A percentile compares a stretch with the other conserved stretches of the same genome.
Evolutionary conservation across 176 grass and related monocot species (phyloP).

Genomic region (Tillandsia fasciculata): DNA sequence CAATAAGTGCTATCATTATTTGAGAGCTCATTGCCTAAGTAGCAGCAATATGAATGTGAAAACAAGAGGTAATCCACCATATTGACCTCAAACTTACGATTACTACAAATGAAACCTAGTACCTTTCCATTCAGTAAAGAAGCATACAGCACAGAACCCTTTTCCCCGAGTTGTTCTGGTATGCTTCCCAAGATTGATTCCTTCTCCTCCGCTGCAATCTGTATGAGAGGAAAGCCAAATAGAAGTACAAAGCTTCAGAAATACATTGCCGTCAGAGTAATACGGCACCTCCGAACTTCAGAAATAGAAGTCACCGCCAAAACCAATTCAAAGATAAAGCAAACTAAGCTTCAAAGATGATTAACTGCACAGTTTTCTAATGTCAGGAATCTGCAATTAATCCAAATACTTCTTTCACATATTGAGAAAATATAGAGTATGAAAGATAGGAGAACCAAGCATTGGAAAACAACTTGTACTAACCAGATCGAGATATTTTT

Average conservation of each 20-base stretch:
- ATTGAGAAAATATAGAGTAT: no score
- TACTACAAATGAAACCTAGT: neutral
- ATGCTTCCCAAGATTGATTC: slow-evolving; percentile 63
- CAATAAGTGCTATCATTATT: neutral
- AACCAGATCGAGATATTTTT: no score
- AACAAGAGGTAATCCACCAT: neutral
- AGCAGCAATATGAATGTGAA: neutral
- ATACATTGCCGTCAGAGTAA: neutral
- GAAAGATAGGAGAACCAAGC: slow-evolving; percentile 3
- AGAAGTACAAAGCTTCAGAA: neutral
- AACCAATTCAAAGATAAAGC: neutral
- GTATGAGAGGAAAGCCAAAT: slow-evolving; percentile 2
- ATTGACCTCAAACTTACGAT: neutral
- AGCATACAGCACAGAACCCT: slow-evolving; percentile 59
- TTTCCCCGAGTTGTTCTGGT: slow-evolving; percentile 53
- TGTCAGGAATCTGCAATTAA: neutral
- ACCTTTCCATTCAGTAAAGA: slow-evolving; percentile 80
- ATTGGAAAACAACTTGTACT: neutral
- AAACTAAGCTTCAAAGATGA: neutral
- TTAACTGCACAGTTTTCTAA: neutral
- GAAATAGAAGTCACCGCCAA: neutral
- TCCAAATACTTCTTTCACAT: neutral
- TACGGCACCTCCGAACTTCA: neutral
- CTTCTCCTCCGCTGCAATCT: slow-evolving; percentile 77
- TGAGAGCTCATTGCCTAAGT: neutral